Percentiles rank a stretch among this genome's conserved stretches.
Evolutionary conservation across 1,284 basidiomycete species (phyloP).

Genomic region (Malassezia brasiliensis): DNA sequence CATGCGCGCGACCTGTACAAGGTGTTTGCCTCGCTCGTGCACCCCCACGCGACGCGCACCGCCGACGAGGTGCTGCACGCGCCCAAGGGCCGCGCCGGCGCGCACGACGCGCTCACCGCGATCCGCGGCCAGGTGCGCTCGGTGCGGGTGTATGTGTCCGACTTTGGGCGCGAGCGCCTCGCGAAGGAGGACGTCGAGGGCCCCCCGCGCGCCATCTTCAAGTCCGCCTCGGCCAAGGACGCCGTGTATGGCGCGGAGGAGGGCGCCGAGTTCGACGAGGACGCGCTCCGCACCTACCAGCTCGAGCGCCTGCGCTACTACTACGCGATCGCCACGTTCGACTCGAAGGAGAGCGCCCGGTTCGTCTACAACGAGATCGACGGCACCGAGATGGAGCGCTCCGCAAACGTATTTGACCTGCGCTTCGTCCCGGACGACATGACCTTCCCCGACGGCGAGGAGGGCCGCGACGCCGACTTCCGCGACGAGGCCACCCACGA

Average conservation of each 20-base stretch:
- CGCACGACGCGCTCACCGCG: conserved; percentile 22
- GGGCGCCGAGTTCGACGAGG: conserved; percentile 58
- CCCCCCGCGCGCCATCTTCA: conserved; percentile 75
- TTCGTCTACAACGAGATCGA: conserved; percentile 80
- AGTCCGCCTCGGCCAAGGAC: conserved; percentile 58
- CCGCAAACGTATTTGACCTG: conserved; percentile 89
- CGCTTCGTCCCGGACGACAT: conserved; percentile 62
- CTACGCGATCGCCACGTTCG: conserved; percentile 88
- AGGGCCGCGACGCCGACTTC: conserved; percentile 62
- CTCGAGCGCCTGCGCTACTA: conserved; percentile 88
- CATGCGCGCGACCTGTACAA: conserved; percentile 82
- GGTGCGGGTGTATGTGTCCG: conserved; percentile 71
- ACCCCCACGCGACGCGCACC: conserved; percentile 39
- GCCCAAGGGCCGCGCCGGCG: conserved; percentile 5
- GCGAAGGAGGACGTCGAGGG: conserved; percentile 78
- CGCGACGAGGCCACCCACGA: conserved; percentile 61
- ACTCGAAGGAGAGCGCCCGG: conserved; percentile 65
- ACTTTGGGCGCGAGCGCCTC: conserved; percentile 85
- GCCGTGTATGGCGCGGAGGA: conserved; percentile 50
- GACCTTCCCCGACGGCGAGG: conserved; percentile 64
- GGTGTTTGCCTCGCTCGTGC: conserved; percentile 77
- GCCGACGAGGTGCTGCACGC: conserved; percentile 6
- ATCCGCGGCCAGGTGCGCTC: conserved; percentile 28
- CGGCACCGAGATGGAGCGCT: conserved; percentile 89
- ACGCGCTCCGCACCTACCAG: conserved; percentile 82